Evolutionary conservation across 1,284 basidiomycete species (phyloP).

Genomic region (Tremellales sp.): DNA sequence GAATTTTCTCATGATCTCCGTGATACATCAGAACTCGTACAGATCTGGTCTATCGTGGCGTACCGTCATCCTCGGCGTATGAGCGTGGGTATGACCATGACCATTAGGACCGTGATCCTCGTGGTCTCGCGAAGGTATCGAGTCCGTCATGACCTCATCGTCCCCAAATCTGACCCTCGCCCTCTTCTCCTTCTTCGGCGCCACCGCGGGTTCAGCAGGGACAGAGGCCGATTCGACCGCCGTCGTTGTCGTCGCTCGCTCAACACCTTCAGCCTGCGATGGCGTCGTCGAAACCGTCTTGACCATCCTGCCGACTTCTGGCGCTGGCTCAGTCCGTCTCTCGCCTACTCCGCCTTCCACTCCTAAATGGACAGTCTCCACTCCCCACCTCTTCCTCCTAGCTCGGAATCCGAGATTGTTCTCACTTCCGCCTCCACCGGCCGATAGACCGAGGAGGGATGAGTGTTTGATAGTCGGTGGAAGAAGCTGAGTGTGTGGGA

Average conservation of each 20-base stretch:
- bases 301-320: constrained; percentile 2
- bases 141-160: constrained; percentile 23
- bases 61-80: constrained; percentile 24
- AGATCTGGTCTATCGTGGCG: constrained; percentile 50
- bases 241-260: constrained; percentile 3
- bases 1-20: no score
- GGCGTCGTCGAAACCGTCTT: constrained; percentile 4
- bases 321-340: constrained; percentile 57
- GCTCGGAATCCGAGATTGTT: constrained; percentile 96
- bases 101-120: no score
- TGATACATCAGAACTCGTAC: constrained; percentile 50
- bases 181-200: constrained; percentile 6
- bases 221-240: constrained; percentile 1
- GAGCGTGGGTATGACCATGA: constrained; percentile 7
- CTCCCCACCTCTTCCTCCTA: constrained; percentile 75
- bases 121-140: no score
- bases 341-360: constrained; percentile 87
- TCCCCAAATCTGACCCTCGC: constrained; percentile 40
- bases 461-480: constrained; percentile 62
- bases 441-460: constrained; percentile 45
- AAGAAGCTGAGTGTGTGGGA: constrained; percentile 72
- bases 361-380: constrained; percentile 91
- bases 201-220: background rate
- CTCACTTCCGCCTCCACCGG: constrained; percentile 61
- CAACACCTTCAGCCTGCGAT: background rate